These are phyloP conservation scores for Apophysomyces variabilis DNA, from an alignment of 371 early-diverging fungal genomes.

Conservation along the genomic window DNA sequence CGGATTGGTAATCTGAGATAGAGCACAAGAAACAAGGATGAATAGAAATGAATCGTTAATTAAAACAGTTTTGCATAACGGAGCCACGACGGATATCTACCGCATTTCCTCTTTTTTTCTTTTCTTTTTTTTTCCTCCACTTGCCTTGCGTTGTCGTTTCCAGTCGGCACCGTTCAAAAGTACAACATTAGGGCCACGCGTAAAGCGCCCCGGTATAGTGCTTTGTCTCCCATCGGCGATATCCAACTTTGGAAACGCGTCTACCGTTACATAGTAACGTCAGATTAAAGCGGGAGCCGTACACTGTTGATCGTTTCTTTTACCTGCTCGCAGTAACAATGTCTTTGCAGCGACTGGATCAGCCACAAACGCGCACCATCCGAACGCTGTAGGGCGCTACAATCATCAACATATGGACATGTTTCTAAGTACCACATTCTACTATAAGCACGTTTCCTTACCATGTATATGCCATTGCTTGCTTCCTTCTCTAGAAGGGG, in stretches of 20 bases:
- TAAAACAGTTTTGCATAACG: too few relatives aligned
- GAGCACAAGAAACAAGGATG: background rate
- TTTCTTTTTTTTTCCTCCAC: too few relatives aligned
- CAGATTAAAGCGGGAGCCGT: background rate
- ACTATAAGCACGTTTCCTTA: too few relatives aligned
- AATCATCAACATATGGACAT: too few relatives aligned
- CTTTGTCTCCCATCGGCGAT: background rate
- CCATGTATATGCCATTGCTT: too few relatives aligned
- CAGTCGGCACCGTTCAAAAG: conserved; percentile 25
- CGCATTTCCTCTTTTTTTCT: too few relatives aligned
- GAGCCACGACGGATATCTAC: too few relatives aligned
- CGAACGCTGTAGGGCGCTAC: background rate
- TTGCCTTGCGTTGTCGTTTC: conserved; percentile 27
- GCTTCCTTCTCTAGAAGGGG: too few relatives aligned
- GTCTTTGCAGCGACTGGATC: conserved; percentile 15
- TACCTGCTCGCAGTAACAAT: conserved; percentile 16
- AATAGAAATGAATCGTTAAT: background rate
- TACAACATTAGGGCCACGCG: conserved; percentile 17
- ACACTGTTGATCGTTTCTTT: background rate
- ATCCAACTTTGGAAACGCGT: conserved; percentile 19
- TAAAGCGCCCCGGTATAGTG: conserved; percentile 15
- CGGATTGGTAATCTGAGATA: conserved; percentile 25
- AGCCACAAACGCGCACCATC: conserved; percentile 15
- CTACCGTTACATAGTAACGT: background rate
- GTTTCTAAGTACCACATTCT: too few relatives aligned